These are phyloP conservation scores for Suillus tomentosus DNA, from an alignment of 768 basidiomycete species.

Conservation along the genomic window DNA sequence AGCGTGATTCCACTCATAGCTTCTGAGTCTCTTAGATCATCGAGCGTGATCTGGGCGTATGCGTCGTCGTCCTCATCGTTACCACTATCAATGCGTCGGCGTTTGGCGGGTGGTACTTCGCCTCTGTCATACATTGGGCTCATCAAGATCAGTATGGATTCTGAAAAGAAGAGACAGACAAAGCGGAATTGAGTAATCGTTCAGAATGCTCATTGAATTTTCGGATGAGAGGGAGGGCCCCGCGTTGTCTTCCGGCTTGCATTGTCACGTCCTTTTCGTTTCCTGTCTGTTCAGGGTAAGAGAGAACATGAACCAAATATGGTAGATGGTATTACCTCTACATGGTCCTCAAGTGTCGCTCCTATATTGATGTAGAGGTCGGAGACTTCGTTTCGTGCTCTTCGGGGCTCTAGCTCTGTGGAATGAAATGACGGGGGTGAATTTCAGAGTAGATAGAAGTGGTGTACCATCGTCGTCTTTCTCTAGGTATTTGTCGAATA, in stretches of 20 bases:
- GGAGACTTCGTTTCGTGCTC: conserved; percentile 62
- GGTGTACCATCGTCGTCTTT: conserved; percentile 85
- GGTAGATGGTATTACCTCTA: conserved; percentile 52
- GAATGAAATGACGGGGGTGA: neutral
- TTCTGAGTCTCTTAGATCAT: conserved; percentile 78
- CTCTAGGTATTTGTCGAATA: conserved; percentile 96
- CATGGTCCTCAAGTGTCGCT: conserved; percentile 91
- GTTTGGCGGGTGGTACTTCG: conserved; percentile 59
- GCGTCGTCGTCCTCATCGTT: conserved; percentile 42
- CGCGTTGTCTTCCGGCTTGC: conserved; percentile 89
- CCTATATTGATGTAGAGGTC: conserved; percentile 83
- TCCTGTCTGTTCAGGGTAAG: conserved; percentile 59
- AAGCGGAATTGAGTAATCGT: conserved; percentile 75
- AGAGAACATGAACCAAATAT: conserved; percentile 5
- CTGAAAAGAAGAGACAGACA: conserved; percentile 46
- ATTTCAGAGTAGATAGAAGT: neutral
- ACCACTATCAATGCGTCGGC: conserved; percentile 49
- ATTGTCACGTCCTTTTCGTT: conserved; percentile 92
- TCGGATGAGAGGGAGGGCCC: conserved; percentile 88
- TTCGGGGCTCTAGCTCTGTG: conserved; percentile 76
- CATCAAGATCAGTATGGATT: conserved; percentile 2
- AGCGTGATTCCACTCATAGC: conserved; percentile 69
- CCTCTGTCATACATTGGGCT: conserved; percentile 41
- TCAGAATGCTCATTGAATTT: conserved; percentile 99
- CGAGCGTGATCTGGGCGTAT: conserved; percentile 72